These are phyloP conservation scores for Cynara cardunculus DNA, from an alignment of 129 eudicot species.

Conservation along the genomic window DNA sequence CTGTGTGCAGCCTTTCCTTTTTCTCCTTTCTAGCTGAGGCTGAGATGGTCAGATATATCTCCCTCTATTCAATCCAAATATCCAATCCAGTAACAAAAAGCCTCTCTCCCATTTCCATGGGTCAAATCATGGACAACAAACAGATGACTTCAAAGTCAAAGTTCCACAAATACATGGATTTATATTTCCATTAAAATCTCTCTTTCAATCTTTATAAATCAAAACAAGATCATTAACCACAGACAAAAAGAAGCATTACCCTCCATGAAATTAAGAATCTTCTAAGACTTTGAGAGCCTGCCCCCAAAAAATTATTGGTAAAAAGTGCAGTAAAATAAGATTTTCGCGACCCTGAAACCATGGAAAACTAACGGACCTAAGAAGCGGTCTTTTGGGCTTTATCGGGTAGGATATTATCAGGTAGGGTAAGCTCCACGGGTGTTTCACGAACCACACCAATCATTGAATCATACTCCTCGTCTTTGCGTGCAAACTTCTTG, in stretches of 20 bases:
- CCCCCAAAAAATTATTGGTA: conserved; percentile 55
- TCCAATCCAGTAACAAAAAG: neutral
- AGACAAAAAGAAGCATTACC: conserved; percentile 30
- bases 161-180: conserved; percentile 31
- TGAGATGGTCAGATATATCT: neutral
- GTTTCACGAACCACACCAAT: conserved; percentile 79
- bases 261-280: conserved; percentile 26
- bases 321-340: conserved; percentile 15
- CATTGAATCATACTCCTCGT: conserved; percentile 78
- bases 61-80: neutral
- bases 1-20: neutral
- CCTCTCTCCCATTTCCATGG: conserved; percentile 13
- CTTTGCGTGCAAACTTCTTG: conserved; percentile 73
- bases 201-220: conserved; percentile 25
- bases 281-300: conserved; percentile 39
- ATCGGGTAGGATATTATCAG: conserved; percentile 53
- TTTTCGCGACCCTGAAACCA: neutral
- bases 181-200: conserved; percentile 22
- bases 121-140: conserved; percentile 23
- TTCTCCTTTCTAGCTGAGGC: neutral
- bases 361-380: conserved; percentile 14
- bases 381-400: conserved; percentile 48
- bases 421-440: conserved; percentile 62
- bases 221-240: conserved; percentile 26
- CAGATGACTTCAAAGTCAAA: neutral